Base-by-base conservation (phyloP, 2,329 filamentous ascomycete genomes). In the Calcarisporium arbuscula region DNA sequence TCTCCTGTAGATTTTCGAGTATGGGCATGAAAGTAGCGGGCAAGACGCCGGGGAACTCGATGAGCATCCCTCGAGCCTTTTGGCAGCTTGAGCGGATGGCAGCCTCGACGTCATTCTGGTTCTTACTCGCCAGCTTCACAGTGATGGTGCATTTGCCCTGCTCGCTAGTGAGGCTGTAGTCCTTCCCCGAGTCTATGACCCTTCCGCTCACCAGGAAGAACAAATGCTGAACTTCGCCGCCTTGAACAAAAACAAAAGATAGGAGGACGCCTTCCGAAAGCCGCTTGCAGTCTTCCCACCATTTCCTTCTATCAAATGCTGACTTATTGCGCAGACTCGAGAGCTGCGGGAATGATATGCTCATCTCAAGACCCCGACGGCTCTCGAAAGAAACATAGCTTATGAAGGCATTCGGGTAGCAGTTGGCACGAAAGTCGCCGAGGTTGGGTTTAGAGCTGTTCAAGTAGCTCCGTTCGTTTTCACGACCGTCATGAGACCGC, bases 11-110 rank as follows among this genome's bases (percentile, higher is more conserved):
- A 0, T 70, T 70, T 28, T 62, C 52, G 0, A 82, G 58, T 0
- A 71, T 78, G 18, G 73, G 71, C 18, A 66, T 56, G 43, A 82
- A 82, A 0, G 77, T 65, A 0, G 70, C 65, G 3, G 80, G 56
- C 3, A 82, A 52, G 5, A 82, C 58, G 0, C 71, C 72, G 0
- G 77, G 78, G 36, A 82, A 81, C 42, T 82, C 78, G 2, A 82
- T 62, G 1, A 82, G 58, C 12, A 19, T 2, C 16, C 35, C 8
- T 21, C 30, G 10, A 37, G 15, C 17, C 40, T 39, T 40, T 32
- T 43, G 11, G 50, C 34, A 38, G 22, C 10, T 18, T 25, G 12
- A 10, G n/a, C 19, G 18, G 14, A 17, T 28, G 41, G 17, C 6
- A 8, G 14, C 14, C 16, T 32, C 28, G 1, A 12, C 11, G 53